Base-by-base conservation (phyloP, 257 asterid species). In the Haberlea rhodopensis region DNA sequence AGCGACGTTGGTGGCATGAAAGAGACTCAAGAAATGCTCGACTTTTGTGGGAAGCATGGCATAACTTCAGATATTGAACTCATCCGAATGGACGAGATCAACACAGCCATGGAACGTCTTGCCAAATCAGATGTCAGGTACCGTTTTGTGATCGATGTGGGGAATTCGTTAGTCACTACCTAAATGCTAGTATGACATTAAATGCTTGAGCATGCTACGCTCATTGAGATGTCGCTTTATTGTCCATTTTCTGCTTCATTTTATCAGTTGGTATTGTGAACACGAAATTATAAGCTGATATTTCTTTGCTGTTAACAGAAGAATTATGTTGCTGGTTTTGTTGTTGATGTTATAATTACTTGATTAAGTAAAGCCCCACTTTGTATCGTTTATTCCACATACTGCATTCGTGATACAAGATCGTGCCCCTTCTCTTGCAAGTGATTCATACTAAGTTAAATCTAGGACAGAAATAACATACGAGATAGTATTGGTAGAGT, bases 1-100 rank as follows among this genome's bases (percentile, higher is more conserved):
- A 82, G 95, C 55, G 84, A 68, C 49, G 69, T 79, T 0, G 91
- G 95, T 23, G 87, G 95, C 55, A 69, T 80, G 67, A 84, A 86
- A 68, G 88, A 84, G 81, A 82, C 85, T 0, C 95, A 84, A 31
- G 95, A 86, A 72, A 84, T 87, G 95, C 64, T 87, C 9, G 84
- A 84, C 49, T 87, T 84, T 43, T 82, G 89, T 18, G 87, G 77
- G 53, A 67, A 82, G 72, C 87, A 87, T 60, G 80, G 79, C 66
- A 82, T 84, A 57, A 62, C 76, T 24, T 71, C 87, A 28, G 91
- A 84, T 22, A 65, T 87, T 40, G 91, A 87, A 72, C 68, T 84
- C 52, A 73, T 87, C 20, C 57, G 68, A 1, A 46, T 80, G 72
- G 84, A 87, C 3, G 28, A 65, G 31, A 54, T 84, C 31, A 84